phyloP scores from a whole-genome alignment of 2,329 filamentous ascomycete species.

The Neobulgaria alba region DNA sequence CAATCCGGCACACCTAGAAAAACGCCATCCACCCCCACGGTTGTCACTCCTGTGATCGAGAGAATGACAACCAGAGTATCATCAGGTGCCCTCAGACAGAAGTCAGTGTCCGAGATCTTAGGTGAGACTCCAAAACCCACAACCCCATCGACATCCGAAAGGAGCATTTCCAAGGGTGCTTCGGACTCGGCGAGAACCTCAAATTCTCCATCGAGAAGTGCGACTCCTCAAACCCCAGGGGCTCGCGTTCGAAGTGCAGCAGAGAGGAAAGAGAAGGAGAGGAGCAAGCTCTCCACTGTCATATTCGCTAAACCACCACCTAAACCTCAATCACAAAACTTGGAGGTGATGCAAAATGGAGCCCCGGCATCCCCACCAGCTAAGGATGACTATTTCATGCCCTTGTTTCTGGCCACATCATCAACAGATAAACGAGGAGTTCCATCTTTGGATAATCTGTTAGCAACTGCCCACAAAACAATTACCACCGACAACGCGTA shows the following conservation, averaged over 20 bases:
- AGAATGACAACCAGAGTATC: conserved; percentile 62
- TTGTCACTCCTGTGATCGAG: conserved; percentile 32
- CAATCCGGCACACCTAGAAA: conserved; percentile 13
- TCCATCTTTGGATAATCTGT: conserved; percentile 59
- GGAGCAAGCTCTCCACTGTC: conserved; percentile 63
- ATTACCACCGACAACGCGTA: conserved; percentile 79
- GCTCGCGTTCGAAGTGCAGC: conserved; percentile 26
- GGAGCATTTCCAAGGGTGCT: too few relatives aligned
- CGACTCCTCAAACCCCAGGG: conserved; percentile 37
- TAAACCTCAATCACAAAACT: conserved; percentile 25
- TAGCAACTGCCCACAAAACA: conserved; percentile 81
- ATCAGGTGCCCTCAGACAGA: conserved; percentile 61
- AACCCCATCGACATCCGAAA: conserved; percentile 17
- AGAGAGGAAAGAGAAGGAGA: conserved; percentile 44
- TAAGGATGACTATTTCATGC: conserved; percentile 55
- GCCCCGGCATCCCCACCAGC: conserved; percentile 7
- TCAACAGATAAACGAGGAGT: conserved; percentile 53
- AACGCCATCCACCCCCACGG: conserved; percentile 24
- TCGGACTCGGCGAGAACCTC: conserved; percentile 18
- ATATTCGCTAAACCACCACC: conserved; percentile 64
- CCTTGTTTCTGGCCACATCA: conserved; percentile 48
- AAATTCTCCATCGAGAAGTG: conserved; percentile 28
- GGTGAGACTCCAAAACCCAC: conserved; percentile 44
- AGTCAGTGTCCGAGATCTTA: conserved; percentile 65
- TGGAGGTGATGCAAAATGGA: conserved; percentile 1